Conservation (phyloP, 805 yeast species). For the Candida pseudofarinosa region DNA sequence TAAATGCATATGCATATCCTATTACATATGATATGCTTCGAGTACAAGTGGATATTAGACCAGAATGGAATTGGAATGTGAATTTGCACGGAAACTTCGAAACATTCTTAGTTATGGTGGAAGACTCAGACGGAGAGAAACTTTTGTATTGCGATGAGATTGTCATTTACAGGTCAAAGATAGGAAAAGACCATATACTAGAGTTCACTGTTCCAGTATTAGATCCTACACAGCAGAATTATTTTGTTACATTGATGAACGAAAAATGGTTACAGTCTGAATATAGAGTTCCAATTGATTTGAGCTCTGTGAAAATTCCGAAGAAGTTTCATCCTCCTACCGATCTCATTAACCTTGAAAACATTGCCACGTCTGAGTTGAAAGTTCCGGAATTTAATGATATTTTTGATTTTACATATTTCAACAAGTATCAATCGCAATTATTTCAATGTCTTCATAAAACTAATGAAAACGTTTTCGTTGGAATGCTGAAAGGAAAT, state of each 20-base stretch:
- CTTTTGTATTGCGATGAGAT: slow-evolving; percentile 59
- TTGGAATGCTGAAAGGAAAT: slow-evolving; percentile 72
- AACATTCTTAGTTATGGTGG: slow-evolving; percentile 66
- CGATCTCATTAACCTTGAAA: slow-evolving; percentile 48
- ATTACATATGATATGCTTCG: slow-evolving; percentile 64
- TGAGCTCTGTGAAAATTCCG: slow-evolving; percentile 53
- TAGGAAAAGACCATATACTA: slow-evolving; percentile 51
- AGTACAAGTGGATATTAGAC: slow-evolving; percentile 61
- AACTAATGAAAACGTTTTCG: slow-evolving; percentile 53
- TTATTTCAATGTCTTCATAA: slow-evolving; percentile 57
- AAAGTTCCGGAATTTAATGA: slow-evolving; percentile 44
- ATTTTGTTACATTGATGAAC: slow-evolving; percentile 67
- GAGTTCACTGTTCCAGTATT: slow-evolving; percentile 61
- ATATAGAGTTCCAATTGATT: slow-evolving; percentile 54
- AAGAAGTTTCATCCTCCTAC: slow-evolving; percentile 62
- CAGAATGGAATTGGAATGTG: slow-evolving; percentile 78
- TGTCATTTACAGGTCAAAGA: slow-evolving; percentile 44
- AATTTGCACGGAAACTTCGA: slow-evolving; percentile 61
- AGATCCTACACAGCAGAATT: slow-evolving; percentile 63
- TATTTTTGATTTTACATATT: slow-evolving; percentile 45
- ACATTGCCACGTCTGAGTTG: slow-evolving; percentile 47
- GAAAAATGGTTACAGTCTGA: slow-evolving; percentile 85
- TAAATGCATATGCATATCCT: slow-evolving; percentile 69
- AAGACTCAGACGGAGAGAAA: slow-evolving; percentile 78
- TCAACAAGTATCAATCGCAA: slow-evolving; percentile 76